phyloP scores from a whole-genome alignment of 2,329 filamentous ascomycete genomes.

The Clarireedia homoeocarpa region DNA sequence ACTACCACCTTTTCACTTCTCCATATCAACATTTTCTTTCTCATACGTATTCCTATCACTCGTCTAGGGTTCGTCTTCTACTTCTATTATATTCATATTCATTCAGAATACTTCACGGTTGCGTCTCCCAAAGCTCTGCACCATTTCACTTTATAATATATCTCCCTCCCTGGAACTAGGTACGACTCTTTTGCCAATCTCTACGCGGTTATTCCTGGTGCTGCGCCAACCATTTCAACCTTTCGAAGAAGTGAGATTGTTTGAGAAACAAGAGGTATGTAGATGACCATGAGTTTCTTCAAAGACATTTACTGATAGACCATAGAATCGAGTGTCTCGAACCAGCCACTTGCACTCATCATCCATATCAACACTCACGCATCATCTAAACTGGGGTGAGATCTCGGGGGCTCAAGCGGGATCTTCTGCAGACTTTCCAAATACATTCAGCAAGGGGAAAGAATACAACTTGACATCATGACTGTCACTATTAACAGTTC shows the following conservation, averaged over 20 bases:
- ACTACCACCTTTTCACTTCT: neutral
- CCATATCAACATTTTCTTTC: neutral
- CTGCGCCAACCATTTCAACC: no score
- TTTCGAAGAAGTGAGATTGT: no score
- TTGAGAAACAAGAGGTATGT: no score
- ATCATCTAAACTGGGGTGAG: no score
- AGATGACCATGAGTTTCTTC: no score
- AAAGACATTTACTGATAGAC: no score
- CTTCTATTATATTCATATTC: neutral
- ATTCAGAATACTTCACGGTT: neutral
- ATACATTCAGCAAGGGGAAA: no score
- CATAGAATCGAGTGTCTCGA: no score
- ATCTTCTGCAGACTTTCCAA: neutral
- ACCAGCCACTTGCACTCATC: no score
- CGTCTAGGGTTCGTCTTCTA: neutral
- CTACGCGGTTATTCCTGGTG: no score
- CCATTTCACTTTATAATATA: neutral
- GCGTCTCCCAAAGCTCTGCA: neutral
- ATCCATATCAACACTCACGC: no score
- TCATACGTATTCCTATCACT: neutral
- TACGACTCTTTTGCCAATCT: no score
- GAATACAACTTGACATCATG: neutral
- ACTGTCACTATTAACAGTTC: constrained; percentile 2
- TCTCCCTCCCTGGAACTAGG: neutral
- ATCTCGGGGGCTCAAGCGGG: neutral